A percentile compares a stretch with the other conserved stretches of the same genome.
phyloP scores from a whole-genome alignment of 2,329 filamentous ascomycete genomes.

The Aspergillus ibericus region DNA sequence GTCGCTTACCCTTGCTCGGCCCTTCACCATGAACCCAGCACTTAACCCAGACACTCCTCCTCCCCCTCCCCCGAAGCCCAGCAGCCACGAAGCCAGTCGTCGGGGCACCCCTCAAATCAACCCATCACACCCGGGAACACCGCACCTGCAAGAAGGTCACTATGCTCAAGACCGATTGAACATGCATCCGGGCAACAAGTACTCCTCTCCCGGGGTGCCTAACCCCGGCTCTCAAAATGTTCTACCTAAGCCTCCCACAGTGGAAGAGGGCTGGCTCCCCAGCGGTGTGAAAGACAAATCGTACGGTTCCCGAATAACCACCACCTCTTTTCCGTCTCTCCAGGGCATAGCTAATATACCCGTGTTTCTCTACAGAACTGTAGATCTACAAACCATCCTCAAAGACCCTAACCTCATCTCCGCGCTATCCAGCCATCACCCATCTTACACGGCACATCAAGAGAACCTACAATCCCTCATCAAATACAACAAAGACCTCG shows the following conservation, averaged over 20 bases:
- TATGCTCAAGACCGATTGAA: constrained; percentile 19
- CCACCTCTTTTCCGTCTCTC: constrained; percentile 7
- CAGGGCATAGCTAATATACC: background rate
- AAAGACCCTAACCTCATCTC: constrained; percentile 67
- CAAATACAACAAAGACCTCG: constrained; percentile 69
- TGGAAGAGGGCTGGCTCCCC: constrained; percentile 73
- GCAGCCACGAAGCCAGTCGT: constrained; percentile 67
- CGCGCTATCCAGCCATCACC: constrained; percentile 75
- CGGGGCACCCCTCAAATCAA: constrained; percentile 61
- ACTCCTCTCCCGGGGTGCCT: constrained; percentile 11
- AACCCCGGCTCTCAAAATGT: constrained; percentile 16
- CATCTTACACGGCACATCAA: constrained; percentile 67
- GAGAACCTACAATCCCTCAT: constrained; percentile 65
- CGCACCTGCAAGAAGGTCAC: constrained; percentile 34
- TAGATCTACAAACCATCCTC: constrained; percentile 72
- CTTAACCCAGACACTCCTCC: constrained; percentile 61
- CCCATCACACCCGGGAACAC: constrained; percentile 46
- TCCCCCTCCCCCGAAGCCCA: constrained; percentile 70
- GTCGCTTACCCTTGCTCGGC: background rate
- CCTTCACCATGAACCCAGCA: constrained; percentile 21
- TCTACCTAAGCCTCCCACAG: constrained; percentile 32
- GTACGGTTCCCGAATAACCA: constrained; percentile 52
- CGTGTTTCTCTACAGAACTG: constrained; percentile 24
- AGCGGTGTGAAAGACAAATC: constrained; percentile 75
- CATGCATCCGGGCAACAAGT: constrained; percentile 7